Conservation (phyloP, 345 rosid genomes). For the Punica granatum region DNA sequence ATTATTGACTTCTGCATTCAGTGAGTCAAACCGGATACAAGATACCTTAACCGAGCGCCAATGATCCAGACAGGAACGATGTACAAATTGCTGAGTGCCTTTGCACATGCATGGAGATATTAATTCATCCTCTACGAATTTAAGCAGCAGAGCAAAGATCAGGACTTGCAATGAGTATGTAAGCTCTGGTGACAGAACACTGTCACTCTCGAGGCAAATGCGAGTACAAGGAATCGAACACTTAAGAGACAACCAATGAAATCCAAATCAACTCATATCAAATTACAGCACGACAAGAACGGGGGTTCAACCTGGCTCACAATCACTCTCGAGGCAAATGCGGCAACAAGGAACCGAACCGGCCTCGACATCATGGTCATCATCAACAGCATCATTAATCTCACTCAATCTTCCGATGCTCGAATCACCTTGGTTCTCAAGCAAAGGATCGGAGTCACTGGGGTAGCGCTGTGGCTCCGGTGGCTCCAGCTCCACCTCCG, state of each 20-base stretch:
- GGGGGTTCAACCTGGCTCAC: slow-evolving; percentile 41
- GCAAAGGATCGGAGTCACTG: slow-evolving; percentile 70
- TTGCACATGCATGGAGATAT: slow-evolving; percentile 99
- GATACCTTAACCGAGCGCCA: slow-evolving; percentile 77
- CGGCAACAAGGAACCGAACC: slow-evolving; percentile 74
- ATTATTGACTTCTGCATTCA: not conserved
- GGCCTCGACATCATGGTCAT: slow-evolving; percentile 53
- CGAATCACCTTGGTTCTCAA: slow-evolving; percentile 30
- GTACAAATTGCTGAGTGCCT: slow-evolving; percentile 90
- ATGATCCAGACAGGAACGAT: slow-evolving; percentile 79
- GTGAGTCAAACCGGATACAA: not conserved
- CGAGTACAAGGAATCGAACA: not conserved
- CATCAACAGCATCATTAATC: slow-evolving; percentile 22
- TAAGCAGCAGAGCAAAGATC: slow-evolving; percentile 1
- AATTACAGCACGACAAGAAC: not conserved
- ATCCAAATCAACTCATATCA: no score
- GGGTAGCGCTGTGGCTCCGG: slow-evolving; percentile 24
- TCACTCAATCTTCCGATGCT: slow-evolving; percentile 35
- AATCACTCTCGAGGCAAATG: slow-evolving; percentile 84
- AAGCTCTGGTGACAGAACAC: not conserved
- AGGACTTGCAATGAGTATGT: not conserved
- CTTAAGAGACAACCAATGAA: no score
- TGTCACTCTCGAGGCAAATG: not conserved
- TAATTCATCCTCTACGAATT: slow-evolving; percentile 63
- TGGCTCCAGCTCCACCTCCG: slow-evolving; percentile 66